Conservation (phyloP, 1,284 basidiomycete species). For the Papiliotrema terrestris region DNA sequence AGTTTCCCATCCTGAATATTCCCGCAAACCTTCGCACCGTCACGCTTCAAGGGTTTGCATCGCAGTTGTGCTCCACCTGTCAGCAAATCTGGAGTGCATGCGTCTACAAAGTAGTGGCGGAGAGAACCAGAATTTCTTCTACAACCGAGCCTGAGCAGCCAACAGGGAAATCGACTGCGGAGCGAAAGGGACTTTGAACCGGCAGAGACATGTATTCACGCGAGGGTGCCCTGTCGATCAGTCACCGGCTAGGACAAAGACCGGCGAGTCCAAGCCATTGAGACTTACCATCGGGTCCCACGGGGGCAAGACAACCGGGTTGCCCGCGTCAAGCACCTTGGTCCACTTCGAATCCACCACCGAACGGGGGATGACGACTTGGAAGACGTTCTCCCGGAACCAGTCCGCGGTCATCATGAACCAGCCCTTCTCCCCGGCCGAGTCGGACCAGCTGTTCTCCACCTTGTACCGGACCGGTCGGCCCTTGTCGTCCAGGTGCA, state of each 20-base stretch:
- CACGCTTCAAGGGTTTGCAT: background rate
- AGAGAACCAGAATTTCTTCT: background rate
- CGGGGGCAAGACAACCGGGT: constrained; percentile 65
- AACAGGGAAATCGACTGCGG: no score
- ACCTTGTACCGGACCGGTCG: constrained; percentile 84
- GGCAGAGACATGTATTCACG: background rate
- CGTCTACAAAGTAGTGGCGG: background rate
- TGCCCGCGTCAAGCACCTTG: constrained; percentile 67
- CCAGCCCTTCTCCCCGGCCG: constrained; percentile 77
- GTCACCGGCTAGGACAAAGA: no score
- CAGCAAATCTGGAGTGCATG: background rate
- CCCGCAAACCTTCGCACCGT: background rate
- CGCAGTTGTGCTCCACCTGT: no score
- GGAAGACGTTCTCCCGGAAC: constrained; percentile 76
- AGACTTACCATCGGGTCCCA: constrained; percentile 82
- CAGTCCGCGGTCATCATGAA: constrained; percentile 87
- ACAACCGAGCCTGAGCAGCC: no score
- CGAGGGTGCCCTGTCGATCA: constrained; percentile 8
- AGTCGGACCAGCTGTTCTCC: constrained; percentile 92
- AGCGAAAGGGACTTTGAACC: no score
- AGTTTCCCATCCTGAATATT: no score
- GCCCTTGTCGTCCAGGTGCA: constrained; percentile 75
- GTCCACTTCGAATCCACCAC: constrained; percentile 75
- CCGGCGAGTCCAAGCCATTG: background rate
- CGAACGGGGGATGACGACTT: constrained; percentile 78